A percentile compares a stretch with the other conserved stretches of the same genome.
These are phyloP conservation scores for Phytopythium ostracodes DNA, from an alignment of 352 stramenopile genomes.

Conservation along the genomic window DNA sequence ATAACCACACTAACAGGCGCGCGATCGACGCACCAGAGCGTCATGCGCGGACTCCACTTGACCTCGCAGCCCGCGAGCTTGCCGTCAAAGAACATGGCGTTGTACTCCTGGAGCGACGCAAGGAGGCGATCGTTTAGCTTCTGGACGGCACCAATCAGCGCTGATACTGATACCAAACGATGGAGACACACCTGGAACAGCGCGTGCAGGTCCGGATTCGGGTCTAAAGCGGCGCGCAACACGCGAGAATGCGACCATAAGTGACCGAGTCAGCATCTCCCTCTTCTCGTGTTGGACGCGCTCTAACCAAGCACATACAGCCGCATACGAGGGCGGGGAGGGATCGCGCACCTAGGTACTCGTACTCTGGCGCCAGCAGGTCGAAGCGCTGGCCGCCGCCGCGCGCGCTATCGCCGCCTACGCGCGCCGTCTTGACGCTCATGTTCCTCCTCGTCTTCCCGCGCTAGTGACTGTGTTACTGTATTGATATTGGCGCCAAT, in stretches of 20 bases:
- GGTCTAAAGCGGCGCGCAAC: conserved; percentile 33
- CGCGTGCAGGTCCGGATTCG: conserved; percentile 73
- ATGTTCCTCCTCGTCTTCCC: neutral
- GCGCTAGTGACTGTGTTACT: neutral
- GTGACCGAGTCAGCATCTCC: neutral
- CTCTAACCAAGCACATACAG: neutral
- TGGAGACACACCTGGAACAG: conserved; percentile 51
- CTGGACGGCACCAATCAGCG: too few species aligned
- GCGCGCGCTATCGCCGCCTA: neutral
- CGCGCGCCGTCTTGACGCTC: conserved; percentile 3
- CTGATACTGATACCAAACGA: neutral
- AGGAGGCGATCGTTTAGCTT: neutral
- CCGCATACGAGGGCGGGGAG: neutral
- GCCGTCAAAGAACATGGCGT: conserved; percentile 78
- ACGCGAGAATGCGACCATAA: neutral
- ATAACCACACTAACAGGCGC: neutral
- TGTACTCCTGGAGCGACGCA: conserved; percentile 56
- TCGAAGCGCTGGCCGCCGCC: conserved; percentile 27
- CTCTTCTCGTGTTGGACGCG: neutral
- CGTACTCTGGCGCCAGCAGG: conserved; percentile 60
- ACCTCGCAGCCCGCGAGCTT: conserved; percentile 75
- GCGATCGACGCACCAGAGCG: conserved; percentile 50
- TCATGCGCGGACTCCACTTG: conserved; percentile 90
- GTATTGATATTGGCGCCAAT: neutral
- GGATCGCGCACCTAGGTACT: conserved; percentile 44